phyloP scores from a whole-genome alignment of 495 filamentous ascomycete species.

The Penicillium flavigenum region DNA sequence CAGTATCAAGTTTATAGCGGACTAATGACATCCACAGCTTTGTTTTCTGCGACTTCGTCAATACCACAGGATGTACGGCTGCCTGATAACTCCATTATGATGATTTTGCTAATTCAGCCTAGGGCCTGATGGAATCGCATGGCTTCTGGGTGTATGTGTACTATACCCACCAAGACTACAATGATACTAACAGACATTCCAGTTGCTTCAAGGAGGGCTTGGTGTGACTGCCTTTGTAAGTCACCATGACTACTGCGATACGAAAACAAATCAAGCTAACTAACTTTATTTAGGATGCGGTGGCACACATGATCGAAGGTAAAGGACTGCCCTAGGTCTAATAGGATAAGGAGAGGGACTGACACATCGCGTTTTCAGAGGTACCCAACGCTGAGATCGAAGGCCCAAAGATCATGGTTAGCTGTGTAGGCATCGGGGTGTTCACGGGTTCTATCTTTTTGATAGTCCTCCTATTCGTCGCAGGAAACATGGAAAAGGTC shows the following conservation, averaged over 20 bases:
- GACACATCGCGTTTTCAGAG: conserved; percentile 38
- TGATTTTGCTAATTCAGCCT: conserved; percentile 15
- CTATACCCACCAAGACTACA: neutral
- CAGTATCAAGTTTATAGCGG: conserved; percentile 21
- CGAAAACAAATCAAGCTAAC: neutral
- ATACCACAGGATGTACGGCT: conserved; percentile 52
- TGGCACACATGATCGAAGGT: conserved; percentile 47
- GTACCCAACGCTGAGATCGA: conserved; percentile 62
- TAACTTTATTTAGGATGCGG: conserved; percentile 44
- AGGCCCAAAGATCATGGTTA: conserved; percentile 71
- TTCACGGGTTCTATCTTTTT: conserved; percentile 67
- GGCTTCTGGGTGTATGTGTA: conserved; percentile 51
- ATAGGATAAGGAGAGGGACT: conserved; percentile 3
- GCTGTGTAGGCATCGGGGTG: conserved; percentile 64
- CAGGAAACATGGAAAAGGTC: conserved; percentile 53
- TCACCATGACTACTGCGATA: neutral
- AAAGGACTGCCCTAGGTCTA: neutral
- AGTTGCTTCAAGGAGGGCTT: conserved; percentile 56
- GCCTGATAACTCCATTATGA: neutral
- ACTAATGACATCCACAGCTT: conserved; percentile 45
- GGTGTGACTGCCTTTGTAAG: conserved; percentile 58
- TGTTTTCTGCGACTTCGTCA: conserved; percentile 57
- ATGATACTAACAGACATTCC: conserved; percentile 8
- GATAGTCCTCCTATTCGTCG: conserved; percentile 60
- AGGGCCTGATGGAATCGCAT: conserved; percentile 60